Evolutionary conservation across 2,329 filamentous ascomycete species (phyloP), one percentile per base, ranked within the genome.

Genomic region (Microcyclospora tardicrescens): DNA sequence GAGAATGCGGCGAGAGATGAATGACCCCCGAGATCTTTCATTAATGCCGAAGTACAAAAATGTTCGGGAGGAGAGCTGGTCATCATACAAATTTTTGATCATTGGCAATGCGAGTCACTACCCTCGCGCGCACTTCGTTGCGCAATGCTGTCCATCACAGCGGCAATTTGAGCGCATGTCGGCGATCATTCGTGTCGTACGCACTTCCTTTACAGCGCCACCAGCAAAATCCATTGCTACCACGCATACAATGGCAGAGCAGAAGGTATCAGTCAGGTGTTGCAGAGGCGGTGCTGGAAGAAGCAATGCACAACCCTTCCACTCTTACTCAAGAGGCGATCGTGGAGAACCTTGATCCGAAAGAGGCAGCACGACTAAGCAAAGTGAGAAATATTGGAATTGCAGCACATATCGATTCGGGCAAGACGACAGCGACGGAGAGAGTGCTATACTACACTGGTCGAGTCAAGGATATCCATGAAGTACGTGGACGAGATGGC

Each of bases 371-470:
- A 45, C 77, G 89, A 45, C 64, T 98, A 47, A 76, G 81, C 37
- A 77, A 74, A 65, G 83, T 96, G 42, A 78, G 91, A 48, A 98
- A 98, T 62, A 98, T 98, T 62, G 91, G 91, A 65, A 98, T 98
- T 68, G 91, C 91, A 19, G 91, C 91, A 49, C 91, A 98, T 61
- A 98, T 98, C 60, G 91, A 98, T 68, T 94, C 85, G 57, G 91
- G 91, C 54, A 98, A 98, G 68, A 98, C 91, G 28, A 98, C 91
- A 29, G 84, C 79, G 45, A 96, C 87, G 40, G 91, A 98, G 67
- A 83, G 91, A 61, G 86, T 98, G 33, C 80, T 98, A 41, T 98
- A 87, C 73, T 98, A 98, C 64, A 96, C 91, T 39, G 91, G 91
- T 49, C 81, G 91, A 59, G 95, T 95, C 66, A 93, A 93, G 60